Conservation (phyloP, 345 rosid species). For the Leavenworthia alabamica region DNA sequence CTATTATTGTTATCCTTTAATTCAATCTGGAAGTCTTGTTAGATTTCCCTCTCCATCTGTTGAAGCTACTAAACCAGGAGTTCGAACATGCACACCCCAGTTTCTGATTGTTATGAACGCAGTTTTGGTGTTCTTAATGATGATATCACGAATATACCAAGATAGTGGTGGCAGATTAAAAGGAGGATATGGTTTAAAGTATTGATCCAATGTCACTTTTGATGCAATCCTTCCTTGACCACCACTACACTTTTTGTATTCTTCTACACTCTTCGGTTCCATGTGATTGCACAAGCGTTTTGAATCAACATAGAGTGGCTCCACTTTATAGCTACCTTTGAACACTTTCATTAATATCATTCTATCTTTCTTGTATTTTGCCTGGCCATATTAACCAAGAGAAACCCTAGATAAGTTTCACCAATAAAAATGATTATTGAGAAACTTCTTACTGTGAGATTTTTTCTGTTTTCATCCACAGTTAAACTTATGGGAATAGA, state of each 20-base stretch:
- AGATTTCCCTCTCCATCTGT: no score
- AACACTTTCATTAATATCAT: constrained; percentile 65
- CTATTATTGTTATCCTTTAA: no score
- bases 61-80: no score
- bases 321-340: constrained; percentile 64
- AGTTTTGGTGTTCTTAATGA: constrained; percentile 50
- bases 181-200: constrained; percentile 55
- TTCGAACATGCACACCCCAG: no score
- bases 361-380: constrained; percentile 61
- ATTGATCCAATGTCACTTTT: constrained; percentile 56
- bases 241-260: no score
- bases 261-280: constrained; percentile 50
- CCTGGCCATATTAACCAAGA: constrained; percentile 22
- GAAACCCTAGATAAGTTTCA: not conserved
- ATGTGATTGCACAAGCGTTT: constrained; percentile 48
- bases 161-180: constrained; percentile 75
- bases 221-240: constrained; percentile 46
- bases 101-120: no score
- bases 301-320: constrained; percentile 55
- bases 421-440: not conserved
- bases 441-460: not conserved
- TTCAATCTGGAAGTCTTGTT: no score
- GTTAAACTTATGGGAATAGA: no score
- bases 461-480: not conserved
- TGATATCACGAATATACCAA: constrained; percentile 66